A percentile compares a stretch with the other conserved stretches of the same genome.
Evolutionary conservation across 805 yeast genomes (phyloP).

Genomic region (Hemisphaericaspora nanyangensis): DNA sequence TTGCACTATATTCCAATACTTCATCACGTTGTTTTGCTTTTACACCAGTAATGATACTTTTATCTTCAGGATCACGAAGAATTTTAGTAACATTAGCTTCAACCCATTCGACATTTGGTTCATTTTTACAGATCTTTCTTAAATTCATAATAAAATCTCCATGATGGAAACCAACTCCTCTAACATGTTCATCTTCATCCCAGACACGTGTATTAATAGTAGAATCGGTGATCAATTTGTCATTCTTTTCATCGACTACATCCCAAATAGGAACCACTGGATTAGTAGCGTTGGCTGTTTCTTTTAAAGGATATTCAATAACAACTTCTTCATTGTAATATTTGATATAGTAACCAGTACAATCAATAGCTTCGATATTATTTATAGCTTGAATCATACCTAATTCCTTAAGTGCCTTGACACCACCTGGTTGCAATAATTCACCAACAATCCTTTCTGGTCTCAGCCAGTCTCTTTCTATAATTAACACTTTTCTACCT

Average conservation of each 20-base stretch:
- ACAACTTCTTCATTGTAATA: conserved; percentile 54
- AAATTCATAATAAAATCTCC: conserved; percentile 81
- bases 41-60: conserved; percentile 69
- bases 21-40: conserved; percentile 44
- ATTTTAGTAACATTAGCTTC: conserved; percentile 81
- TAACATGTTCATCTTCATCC: conserved; percentile 53
- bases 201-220: conserved; percentile 49
- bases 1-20: conserved; percentile 46
- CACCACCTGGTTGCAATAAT: conserved; percentile 94
- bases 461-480: conserved; percentile 85
- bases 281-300: conserved; percentile 37
- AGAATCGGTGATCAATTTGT: conserved; percentile 44
- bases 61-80: conserved; percentile 48
- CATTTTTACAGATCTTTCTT: conserved; percentile 62
- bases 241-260: conserved; percentile 57
- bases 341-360: conserved; percentile 77
- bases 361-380: conserved; percentile 72
- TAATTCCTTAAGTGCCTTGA: conserved; percentile 72
- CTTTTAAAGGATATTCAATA: conserved; percentile 70
- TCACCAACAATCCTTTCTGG: conserved; percentile 98
- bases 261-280: conserved; percentile 48
- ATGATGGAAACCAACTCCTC: conserved; percentile 90
- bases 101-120: conserved; percentile 69
- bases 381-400: conserved; percentile 79
- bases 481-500: conserved; percentile 74